These are phyloP conservation scores for Nyctanthes arbortristis DNA, from an alignment of 257 asterid species.

Conservation along the genomic window DNA sequence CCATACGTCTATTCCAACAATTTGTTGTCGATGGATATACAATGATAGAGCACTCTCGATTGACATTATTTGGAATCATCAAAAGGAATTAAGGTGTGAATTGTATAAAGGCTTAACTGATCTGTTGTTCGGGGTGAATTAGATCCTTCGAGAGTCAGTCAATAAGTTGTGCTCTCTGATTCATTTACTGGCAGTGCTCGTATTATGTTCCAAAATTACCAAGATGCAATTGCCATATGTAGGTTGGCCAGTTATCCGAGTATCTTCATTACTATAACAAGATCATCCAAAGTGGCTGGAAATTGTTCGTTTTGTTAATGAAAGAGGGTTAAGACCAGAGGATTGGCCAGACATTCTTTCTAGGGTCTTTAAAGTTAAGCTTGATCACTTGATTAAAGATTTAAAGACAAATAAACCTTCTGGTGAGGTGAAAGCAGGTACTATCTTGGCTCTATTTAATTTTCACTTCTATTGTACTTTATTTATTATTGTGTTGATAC, in stretches of 20 bases:
- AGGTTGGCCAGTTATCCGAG: background rate
- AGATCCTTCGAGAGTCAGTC: too few species aligned
- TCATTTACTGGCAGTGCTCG: too few species aligned
- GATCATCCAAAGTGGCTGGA: too few species aligned
- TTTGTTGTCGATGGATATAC: too few species aligned
- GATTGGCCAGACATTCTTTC: background rate
- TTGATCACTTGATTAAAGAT: background rate
- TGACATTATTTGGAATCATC: too few species aligned
- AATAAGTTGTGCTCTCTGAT: too few species aligned
- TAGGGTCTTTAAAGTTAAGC: background rate
- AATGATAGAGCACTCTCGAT: too few species aligned
- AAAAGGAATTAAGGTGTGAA: too few species aligned
- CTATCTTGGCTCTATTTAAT: background rate
- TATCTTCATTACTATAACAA: background rate
- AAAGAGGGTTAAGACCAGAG: background rate
- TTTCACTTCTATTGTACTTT: background rate
- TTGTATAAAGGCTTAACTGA: too few species aligned
- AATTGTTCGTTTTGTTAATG: background rate
- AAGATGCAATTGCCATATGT: background rate
- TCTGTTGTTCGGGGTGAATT: too few species aligned
- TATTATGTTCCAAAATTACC: slow-evolving; percentile 9
- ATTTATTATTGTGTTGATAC: background rate
- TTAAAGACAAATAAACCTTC: background rate
- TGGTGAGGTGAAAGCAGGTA: background rate
- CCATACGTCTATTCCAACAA: too few species aligned